Base-by-base conservation (phyloP, 192 early-diverging fungal species). In the Coemansia sp. region DNA sequence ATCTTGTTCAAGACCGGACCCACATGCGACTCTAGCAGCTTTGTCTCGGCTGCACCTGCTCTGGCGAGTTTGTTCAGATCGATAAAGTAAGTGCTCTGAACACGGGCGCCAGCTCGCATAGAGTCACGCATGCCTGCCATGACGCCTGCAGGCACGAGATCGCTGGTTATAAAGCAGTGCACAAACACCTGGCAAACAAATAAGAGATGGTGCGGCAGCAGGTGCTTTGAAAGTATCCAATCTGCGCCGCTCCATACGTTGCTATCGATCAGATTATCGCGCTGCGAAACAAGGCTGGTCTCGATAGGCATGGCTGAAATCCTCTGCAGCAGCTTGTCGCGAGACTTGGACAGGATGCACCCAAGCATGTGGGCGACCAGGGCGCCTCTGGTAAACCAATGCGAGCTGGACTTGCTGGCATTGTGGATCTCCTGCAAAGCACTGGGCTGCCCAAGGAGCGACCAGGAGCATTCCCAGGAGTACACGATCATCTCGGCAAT, bases 161-260 rank as follows among this genome's bases (percentile, higher is more conserved):
- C 6, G 23, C 32, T 56, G 0, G 29, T 34, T 20, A 71, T 45
- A 19, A 60, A 61, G 46, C 61, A 39, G 58, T 28, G 36, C 32
- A 58, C 22, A 55, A 55, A 70, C 25, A 63, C 56, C 14, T 64
- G 74, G 14, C 59, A 58, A 32, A 76, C 48, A 58, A 63, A 46
- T 18, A 76, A 49, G 1, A 76, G 58, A 24, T 76, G 74, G 23
- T 76, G 68, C 11, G 74, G 74, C 57, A 71, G 39, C 14, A 76
- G 58, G 27, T 65, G 16, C 5, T 45, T 39, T 4, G 51, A 58
- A 48, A 76, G 61, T 14, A 47, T 35, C 64, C 68, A 64, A 39
- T 61, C 58, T 5, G 36, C 25, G 1, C 36, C 23, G 23, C 47
- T 47, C 70, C 70, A 72, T 18, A 28, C 20, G 36, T 48, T 36